Evolutionary conservation across 1,139 yeast genomes (phyloP), one percentile per base, ranked within the genome.

Genomic region (Hyphopichia buzzinii): DNA sequence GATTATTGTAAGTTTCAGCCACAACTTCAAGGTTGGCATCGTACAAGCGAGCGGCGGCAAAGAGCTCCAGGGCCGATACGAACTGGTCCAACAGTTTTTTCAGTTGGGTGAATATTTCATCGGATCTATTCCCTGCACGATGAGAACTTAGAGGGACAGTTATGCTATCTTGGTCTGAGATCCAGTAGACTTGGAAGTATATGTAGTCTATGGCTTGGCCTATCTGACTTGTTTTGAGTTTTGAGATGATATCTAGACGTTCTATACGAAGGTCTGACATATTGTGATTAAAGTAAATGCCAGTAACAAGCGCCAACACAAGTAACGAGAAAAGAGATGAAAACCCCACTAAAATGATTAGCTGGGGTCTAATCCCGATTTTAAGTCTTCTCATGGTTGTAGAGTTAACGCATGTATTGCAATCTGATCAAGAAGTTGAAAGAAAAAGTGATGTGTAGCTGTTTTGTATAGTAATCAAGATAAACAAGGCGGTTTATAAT

Each of bases 171-270:
- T 82, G 71, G 2, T 78, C 68, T 2, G 88, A 66, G n/a, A 88
- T 62, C 71, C 86, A 81, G 40, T 74, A 74, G 2, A 82, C 75
- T 55, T 87, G 95, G 54, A 81, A 85, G 52, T 79, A 83, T 17
- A 81, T 62, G 39, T 70, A 74, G 43, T 75, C 74, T 41, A 86
- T 62, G 26, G 79, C 74, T 58, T 87, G 96, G 37, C 73, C 73
- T 11, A 88, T 70, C 56, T 89, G 96, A 0, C 92, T 76, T 1
- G 92, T 78, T 56, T 87, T 88, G 39, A 89, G 65, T 54, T 84
- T 85, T 7, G 96, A 84, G 12, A 88, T 84, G 33, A 86, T 87
- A 50, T 77, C 78, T 27, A 89, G 64, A 39, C 89, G 72, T 44
- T 86, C 92, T 2, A 82, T 78, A 45, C 94, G 70, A 34, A 85